Evolutionary conservation across 352 stramenopile species (phyloP), one percentile per base, ranked within the genome.

Genomic region (Blastocystis sp.): DNA sequence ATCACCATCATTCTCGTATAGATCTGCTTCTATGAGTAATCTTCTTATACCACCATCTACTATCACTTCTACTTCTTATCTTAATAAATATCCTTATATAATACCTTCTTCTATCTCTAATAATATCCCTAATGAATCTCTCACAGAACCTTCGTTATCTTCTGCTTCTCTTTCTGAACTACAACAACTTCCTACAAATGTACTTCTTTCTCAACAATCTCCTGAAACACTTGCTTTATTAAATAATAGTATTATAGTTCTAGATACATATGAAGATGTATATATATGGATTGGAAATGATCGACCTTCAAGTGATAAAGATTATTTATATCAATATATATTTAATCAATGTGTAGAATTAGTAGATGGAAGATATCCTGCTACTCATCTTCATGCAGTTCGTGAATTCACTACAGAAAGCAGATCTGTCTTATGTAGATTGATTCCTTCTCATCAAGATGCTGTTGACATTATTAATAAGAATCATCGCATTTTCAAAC

Each of bases 391-490:
- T 47, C 46, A 36, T 11, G 41, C 35, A 6, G 41, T 48, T 24
- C n/a, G 19, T n/a, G 41, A 48, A 28, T 24, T 24, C 13, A 45
- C 45, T 18, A 45, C 45, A 19, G 44, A 44, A 11, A 28, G 11
- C 21, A 30, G 45, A 7, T 55, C 23, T 52, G 45, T 55, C 1
- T 24, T 55, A n/a, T 45, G 45, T n/a, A 55, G 44, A 45, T 19
- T 55, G 45, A 55, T 55, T 52, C 45, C 45, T 10, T 55, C 46
- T n/a, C 46, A 57, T 18, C 42, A 57, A 24, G 46, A 57, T 23
- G 33, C 46, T 9, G n/a, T 57, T 4, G 46, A 57, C 13, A 24
- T 23, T 19, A 4, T 27, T 4, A 9, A 30, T 18, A 45, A 46
- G 46, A 46, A 21, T 13, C 1, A 45, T 11, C 25, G 33, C 2